Conservation (phyloP, 306 rosid species). For the Canavalia gladiata region DNA sequence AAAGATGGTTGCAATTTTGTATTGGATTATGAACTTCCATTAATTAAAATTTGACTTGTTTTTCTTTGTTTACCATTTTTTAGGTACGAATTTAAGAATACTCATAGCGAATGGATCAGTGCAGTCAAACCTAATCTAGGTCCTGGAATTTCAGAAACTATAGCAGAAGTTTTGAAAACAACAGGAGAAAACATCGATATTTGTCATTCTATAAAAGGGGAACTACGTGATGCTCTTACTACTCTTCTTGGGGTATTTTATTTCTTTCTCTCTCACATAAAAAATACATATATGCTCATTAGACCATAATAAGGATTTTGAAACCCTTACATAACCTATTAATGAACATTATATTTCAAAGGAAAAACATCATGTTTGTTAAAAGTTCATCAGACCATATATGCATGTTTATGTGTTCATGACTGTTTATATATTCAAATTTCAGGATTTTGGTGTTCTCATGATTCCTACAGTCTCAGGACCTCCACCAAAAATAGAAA, state of each 20-base stretch:
- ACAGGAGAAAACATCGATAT: conserved; percentile 63
- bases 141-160: conserved; percentile 82
- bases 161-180: conserved; percentile 64
- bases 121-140: conserved; percentile 77
- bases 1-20: conserved; percentile 16
- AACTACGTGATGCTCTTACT: conserved; percentile 71
- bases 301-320: background rate
- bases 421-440: conserved; percentile 7
- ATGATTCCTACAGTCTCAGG: conserved; percentile 89
- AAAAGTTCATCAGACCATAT: background rate
- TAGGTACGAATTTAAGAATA: conserved; percentile 87
- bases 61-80: background rate
- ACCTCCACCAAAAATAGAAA: conserved; percentile 79
- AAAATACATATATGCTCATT: background rate
- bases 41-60: conserved; percentile 4
- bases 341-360: conserved; percentile 5
- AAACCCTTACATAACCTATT: background rate
- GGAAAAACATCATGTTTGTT: background rate
- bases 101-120: conserved; percentile 83
- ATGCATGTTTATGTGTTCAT: background rate
- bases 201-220: conserved; percentile 62
- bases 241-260: conserved; percentile 82
- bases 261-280: conserved; percentile 36
- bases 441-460: conserved; percentile 85
- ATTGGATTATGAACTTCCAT: background rate